phyloP scores from a whole-genome alignment of 148 eudicot genomes.

The Amaranthus hypochondriacus region DNA sequence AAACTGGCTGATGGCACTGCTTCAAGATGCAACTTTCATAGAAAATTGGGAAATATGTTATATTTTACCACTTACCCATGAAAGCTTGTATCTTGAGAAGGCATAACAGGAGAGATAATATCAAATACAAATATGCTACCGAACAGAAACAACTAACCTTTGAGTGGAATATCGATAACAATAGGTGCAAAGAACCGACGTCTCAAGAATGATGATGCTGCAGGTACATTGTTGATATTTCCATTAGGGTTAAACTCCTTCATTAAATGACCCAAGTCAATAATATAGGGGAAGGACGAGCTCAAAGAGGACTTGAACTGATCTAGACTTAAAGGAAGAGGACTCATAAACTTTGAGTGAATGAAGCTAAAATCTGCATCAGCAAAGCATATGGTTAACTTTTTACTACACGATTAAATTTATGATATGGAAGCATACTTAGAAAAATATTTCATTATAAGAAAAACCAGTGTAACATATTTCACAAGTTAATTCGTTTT shows the following conservation, averaged over 20 bases:
- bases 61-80: background rate
- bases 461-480: too few species aligned
- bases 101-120: background rate
- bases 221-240: constrained; percentile 47
- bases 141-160: constrained; percentile 42
- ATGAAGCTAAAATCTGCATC: constrained; percentile 74
- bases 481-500: too few species aligned
- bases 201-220: constrained; percentile 66
- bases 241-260: constrained; percentile 57
- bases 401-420: background rate
- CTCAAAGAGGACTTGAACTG: constrained; percentile 59
- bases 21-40: too few species aligned
- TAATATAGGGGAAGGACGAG: constrained; percentile 51
- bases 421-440: constrained; percentile 5
- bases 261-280: constrained; percentile 73
- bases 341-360: constrained; percentile 72
- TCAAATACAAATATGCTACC: background rate
- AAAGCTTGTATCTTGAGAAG: background rate
- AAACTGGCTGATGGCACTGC: too few species aligned
- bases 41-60: too few species aligned
- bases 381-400: constrained; percentile 16
- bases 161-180: constrained; percentile 54
- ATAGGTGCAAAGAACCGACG: constrained; percentile 60
- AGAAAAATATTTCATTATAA: background rate
- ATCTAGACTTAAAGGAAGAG: constrained; percentile 61